Percentiles rank a stretch among this genome's conserved stretches.
Conservation (phyloP, 371 early-diverging fungal genomes). For the Rhizomucor pusillus region DNA sequence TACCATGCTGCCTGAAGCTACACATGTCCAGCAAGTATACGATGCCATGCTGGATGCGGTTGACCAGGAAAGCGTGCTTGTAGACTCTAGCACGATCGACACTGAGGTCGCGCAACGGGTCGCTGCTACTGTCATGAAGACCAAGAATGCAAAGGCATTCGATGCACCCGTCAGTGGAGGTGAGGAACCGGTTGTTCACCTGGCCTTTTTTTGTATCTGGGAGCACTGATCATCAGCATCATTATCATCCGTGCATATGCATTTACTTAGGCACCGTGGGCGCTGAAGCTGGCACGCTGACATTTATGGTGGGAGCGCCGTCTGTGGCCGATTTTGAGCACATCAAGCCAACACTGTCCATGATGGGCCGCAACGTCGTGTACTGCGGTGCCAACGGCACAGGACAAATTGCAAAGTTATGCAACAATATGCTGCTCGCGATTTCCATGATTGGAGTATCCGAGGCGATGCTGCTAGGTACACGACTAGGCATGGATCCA, state of each 20-base stretch:
- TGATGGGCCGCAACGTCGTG: conserved; percentile 95
- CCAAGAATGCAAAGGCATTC: conserved; percentile 65
- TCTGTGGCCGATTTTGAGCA: conserved; percentile 55
- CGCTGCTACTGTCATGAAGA: conserved; percentile 48
- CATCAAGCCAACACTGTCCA: conserved; percentile 63
- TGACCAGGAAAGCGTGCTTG: conserved; percentile 52
- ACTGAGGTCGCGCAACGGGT: conserved; percentile 69
- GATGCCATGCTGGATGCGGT: conserved; percentile 59
- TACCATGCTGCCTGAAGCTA: conserved; percentile 90
- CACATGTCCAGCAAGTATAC: conserved; percentile 82
- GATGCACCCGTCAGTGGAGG: conserved; percentile 98
- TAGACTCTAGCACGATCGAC: conserved; percentile 95
- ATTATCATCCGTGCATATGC: too few relatives aligned
- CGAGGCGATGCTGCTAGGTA: conserved; percentile 91
- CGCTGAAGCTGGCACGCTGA: conserved; percentile 89
- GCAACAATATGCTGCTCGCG: conserved; percentile 96
- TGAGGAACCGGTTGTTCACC: too few relatives aligned
- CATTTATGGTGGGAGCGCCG: conserved; percentile 96
- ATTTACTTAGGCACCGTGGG: conserved; percentile 67
- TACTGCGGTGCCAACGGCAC: conserved; percentile 86
- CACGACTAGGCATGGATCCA: conserved; percentile 88
- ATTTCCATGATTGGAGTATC: conserved; percentile 92
- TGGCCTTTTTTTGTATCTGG: too few relatives aligned
- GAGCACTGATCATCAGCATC: too few relatives aligned
- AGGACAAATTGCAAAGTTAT: conserved; percentile 95